Percentiles rank a stretch among this genome's conserved stretches.
These are phyloP conservation scores for Setaria viridis DNA, from an alignment of 202 grass and related monocot species.

Conservation along the genomic window DNA sequence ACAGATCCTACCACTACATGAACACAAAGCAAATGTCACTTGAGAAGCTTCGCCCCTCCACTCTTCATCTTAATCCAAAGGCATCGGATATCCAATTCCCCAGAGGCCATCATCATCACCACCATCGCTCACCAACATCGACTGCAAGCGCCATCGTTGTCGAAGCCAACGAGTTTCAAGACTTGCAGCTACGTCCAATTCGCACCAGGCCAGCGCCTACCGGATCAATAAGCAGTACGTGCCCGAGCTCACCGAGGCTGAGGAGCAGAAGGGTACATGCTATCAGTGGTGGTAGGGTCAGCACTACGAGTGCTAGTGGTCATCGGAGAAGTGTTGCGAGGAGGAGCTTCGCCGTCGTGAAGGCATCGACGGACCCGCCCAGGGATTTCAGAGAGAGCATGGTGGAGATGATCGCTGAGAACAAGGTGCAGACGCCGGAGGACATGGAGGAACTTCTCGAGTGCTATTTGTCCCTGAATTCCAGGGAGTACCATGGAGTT, in stretches of 20 bases:
- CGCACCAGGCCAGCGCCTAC: slow-evolving; percentile 49
- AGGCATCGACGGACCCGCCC: slow-evolving; percentile 57
- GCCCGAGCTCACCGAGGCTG: slow-evolving; percentile 52
- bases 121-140: not conserved
- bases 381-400: slow-evolving; percentile 82
- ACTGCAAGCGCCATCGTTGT: not conserved
- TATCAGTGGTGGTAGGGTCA: not conserved
- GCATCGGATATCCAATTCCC: slow-evolving; percentile 40
- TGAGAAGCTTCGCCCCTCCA: slow-evolving; percentile 24
- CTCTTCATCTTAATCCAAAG: slow-evolving; percentile 42
- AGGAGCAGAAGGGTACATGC: slow-evolving; percentile 43
- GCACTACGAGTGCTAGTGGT: not conserved
- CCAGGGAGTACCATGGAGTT: slow-evolving; percentile 67
- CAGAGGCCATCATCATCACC: not conserved
- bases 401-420: slow-evolving; percentile 80
- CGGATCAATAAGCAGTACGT: slow-evolving; percentile 11
- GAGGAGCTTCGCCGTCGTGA: slow-evolving; percentile 49
- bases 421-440: slow-evolving; percentile 48
- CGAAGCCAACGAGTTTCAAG: not conserved
- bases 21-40: slow-evolving; percentile 41
- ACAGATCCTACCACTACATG: slow-evolving; percentile 62
- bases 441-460: slow-evolving; percentile 76
- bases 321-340: slow-evolving; percentile 25
- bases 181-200: slow-evolving; percentile 66
- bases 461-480: slow-evolving; percentile 78